Percentiles rank a stretch among this genome's conserved stretches.
These are phyloP conservation scores for Alternaria sp. DNA, from an alignment of 2,329 filamentous ascomycete genomes.

Conservation along the genomic window DNA sequence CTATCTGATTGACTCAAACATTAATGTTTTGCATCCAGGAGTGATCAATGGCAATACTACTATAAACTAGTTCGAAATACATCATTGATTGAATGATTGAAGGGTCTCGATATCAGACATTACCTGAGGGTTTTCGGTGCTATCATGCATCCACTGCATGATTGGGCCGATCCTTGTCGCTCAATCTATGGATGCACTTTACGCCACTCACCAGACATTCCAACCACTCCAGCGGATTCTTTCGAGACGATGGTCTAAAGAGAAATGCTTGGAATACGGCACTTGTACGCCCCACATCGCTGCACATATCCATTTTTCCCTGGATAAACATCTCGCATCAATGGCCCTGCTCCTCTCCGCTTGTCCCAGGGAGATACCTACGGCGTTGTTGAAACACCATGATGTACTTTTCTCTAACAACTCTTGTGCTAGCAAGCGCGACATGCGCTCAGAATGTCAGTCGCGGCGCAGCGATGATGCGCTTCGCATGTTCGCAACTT, in stretches of 20 bases:
- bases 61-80: not conserved
- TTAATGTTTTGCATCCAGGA: not conserved
- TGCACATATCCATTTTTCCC: no score
- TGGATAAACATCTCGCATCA: not conserved
- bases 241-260: not conserved
- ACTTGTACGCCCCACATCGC: not conserved
- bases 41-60: not conserved
- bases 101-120: not conserved
- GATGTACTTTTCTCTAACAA: not conserved
- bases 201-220: conserved; percentile 4
- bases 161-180: conserved; percentile 10
- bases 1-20: not conserved
- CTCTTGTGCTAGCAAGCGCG: not conserved
- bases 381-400: not conserved
- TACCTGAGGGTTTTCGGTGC: not conserved
- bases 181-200: conserved; percentile 10
- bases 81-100: not conserved
- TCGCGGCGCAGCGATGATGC: conserved; percentile 22
- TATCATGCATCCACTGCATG: not conserved
- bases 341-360: not conserved
- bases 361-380: not conserved
- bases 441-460: conserved; percentile 13
- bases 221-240: not conserved
- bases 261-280: conserved; percentile 1
- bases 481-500: conserved; percentile 42